Evolutionary conservation across 2,329 filamentous ascomycete genomes (phyloP).

Genomic region (Aspergillus quadricinctus): DNA sequence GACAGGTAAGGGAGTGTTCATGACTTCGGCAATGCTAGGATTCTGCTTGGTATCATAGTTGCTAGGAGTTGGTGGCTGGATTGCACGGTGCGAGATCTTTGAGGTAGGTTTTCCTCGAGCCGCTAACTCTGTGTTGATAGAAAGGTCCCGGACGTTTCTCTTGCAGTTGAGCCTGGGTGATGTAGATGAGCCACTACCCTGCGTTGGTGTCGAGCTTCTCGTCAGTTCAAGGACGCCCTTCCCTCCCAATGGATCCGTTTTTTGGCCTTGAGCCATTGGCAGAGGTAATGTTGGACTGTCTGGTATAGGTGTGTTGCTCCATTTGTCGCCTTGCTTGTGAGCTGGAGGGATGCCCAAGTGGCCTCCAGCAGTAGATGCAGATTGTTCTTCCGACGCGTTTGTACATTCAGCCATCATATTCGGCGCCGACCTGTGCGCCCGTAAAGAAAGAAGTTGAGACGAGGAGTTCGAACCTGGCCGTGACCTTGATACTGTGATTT

Average conservation of each 20-base stretch:
- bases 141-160: conserved; percentile 39
- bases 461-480: not conserved
- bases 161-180: conserved; percentile 20
- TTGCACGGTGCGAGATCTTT: conserved; percentile 34
- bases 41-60: conserved; percentile 20
- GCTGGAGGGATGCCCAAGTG: conserved; percentile 29
- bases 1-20: conserved; percentile 37
- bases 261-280: conserved; percentile 8
- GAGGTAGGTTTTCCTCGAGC: conserved; percentile 23
- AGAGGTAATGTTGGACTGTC: conserved; percentile 33
- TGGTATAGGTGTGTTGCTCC: conserved; percentile 30
- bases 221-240: not conserved
- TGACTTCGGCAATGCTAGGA: conserved; percentile 39
- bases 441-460: conserved; percentile 10
- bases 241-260: conserved; percentile 5
- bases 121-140: conserved; percentile 38
- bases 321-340: conserved; percentile 27
- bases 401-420: conserved; percentile 21
- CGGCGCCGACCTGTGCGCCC: conserved; percentile 30
- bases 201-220: conserved; percentile 7
- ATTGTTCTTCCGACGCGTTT: conserved; percentile 8
- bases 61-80: conserved; percentile 35
- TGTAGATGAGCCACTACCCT: conserved; percentile 10
- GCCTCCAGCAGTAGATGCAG: conserved; percentile 11
- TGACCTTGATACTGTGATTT: not conserved